Evolutionary conservation across 225 moss, liverwort and hornwort genomes (phyloP).

Genomic region (Pseudoscleropodium purum): DNA sequence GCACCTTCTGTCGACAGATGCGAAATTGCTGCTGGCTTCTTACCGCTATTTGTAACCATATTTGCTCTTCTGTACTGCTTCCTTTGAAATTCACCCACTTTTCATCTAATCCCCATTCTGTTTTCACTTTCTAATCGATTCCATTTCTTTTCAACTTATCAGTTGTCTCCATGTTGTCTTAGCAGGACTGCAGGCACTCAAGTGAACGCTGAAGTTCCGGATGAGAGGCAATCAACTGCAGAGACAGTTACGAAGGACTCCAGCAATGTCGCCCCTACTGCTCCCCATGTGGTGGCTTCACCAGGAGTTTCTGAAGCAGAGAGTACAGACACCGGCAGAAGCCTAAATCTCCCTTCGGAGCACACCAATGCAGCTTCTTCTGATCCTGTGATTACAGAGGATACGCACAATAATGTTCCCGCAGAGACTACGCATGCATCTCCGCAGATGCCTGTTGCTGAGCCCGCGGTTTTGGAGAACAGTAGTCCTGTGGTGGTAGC

Average conservation of each 20-base stretch:
- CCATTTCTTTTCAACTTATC: not conserved
- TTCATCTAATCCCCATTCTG: not conserved
- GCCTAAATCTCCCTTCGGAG: not conserved
- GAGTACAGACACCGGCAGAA: not conserved
- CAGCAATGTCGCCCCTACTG: not conserved
- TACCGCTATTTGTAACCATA: not conserved
- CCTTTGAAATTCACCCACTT: not conserved
- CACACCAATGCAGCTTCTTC: not conserved
- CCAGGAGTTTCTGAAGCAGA: not conserved
- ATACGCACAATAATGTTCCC: not conserved
- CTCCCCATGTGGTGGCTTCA: not conserved
- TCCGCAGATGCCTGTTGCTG: not conserved
- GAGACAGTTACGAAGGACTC: not conserved
- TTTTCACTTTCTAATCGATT: not conserved
- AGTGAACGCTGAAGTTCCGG: not conserved
- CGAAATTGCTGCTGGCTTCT: not conserved
- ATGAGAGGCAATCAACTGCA: constrained; percentile 1
- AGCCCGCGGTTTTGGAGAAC: not conserved
- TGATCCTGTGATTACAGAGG: not conserved
- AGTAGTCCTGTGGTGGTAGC: not conserved
- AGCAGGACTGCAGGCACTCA: constrained; percentile 6
- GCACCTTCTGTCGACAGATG: not conserved
- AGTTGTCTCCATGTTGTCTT: not conserved
- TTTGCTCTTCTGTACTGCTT: not conserved
- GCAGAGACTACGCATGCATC: not conserved